phyloP scores from a whole-genome alignment of 2,329 filamentous ascomycete genomes.

The Apiospora marii region DNA sequence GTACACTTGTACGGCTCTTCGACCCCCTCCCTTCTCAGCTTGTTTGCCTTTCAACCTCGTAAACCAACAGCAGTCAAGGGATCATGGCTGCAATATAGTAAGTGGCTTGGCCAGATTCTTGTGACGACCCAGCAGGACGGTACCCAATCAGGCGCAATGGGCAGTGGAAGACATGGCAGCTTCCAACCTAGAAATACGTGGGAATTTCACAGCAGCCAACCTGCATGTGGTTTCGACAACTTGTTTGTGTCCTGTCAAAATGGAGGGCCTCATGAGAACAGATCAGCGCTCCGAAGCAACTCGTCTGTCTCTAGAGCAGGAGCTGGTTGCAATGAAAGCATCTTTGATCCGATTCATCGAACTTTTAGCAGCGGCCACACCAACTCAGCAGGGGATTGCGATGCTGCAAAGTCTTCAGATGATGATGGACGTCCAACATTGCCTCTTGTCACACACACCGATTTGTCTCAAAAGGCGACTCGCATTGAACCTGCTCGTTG shows the following conservation, averaged over 20 bases:
- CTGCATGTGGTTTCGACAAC: background rate
- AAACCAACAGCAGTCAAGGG: background rate
- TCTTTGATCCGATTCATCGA: slow-evolving; percentile 11
- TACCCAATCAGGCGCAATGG: slow-evolving; percentile 8
- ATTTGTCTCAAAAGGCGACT: too few species aligned
- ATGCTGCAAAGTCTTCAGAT: too few species aligned
- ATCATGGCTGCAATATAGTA: background rate
- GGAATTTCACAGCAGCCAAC: background rate
- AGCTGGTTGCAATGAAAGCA: background rate
- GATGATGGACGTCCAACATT: too few species aligned
- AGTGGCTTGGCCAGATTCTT: slow-evolving; percentile 2
- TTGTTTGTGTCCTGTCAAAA: background rate
- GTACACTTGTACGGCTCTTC: background rate
- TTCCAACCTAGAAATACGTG: slow-evolving; percentile 10
- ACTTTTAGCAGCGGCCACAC: too few species aligned
- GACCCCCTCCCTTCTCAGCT: background rate
- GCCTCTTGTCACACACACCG: background rate
- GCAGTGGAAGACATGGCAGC: slow-evolving; percentile 3
- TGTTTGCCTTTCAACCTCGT: background rate
- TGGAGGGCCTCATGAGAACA: background rate
- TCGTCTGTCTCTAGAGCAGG: background rate
- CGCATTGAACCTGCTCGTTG: too few species aligned
- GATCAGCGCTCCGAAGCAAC: background rate
- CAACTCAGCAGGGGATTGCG: too few species aligned
- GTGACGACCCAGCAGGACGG: slow-evolving; percentile 11